A percentile compares a stretch with the other conserved stretches of the same genome.
Conservation (phyloP, 225 moss, liverwort and hornwort genomes). For the Thuidium tamariscinum region DNA sequence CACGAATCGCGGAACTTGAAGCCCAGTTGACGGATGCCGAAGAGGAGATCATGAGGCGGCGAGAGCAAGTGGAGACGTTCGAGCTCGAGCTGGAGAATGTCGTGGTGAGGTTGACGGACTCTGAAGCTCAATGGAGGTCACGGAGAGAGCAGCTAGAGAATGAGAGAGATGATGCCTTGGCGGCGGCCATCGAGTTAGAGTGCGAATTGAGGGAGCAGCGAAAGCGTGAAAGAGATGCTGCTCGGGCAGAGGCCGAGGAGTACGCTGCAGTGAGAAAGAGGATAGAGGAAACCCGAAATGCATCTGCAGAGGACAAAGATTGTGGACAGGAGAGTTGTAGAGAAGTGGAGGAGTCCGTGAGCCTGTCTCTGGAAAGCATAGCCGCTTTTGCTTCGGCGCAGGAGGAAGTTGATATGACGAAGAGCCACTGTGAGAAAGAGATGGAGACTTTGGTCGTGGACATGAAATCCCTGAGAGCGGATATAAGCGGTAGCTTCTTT, state of each 20-base stretch:
- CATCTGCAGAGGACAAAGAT: not conserved
- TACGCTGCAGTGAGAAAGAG: slow-evolving; percentile 1
- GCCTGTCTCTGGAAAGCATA: slow-evolving; percentile 31
- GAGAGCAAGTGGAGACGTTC: slow-evolving; percentile 27
- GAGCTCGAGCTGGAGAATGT: slow-evolving; percentile 39
- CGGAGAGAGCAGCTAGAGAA: slow-evolving; percentile 30
- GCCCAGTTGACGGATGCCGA: not conserved
- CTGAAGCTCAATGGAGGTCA: slow-evolving; percentile 32
- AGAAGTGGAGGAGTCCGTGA: slow-evolving; percentile 11
- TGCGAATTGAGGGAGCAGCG: slow-evolving; percentile 13
- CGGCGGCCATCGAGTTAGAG: slow-evolving; percentile 14
- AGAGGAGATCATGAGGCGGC: slow-evolving; percentile 19
- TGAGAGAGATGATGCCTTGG: slow-evolving; percentile 24
- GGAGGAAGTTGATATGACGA: slow-evolving; percentile 42
- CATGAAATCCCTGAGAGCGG: slow-evolving; percentile 30
- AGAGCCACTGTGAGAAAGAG: slow-evolving; percentile 37
- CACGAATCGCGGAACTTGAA: slow-evolving; percentile 19
- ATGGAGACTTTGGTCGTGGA: slow-evolving; percentile 32
- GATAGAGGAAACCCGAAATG: not conserved
- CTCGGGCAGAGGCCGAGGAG: slow-evolving; percentile 6
- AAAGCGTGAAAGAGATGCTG: not conserved
- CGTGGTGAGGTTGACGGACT: slow-evolving; percentile 33
- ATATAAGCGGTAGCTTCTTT: slow-evolving; percentile 38
- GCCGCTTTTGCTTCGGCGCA: slow-evolving; percentile 29
- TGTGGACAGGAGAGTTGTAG: not conserved